phyloP scores from a whole-genome alignment of 2,329 filamentous ascomycete species.

The Talaromyces piceae region DNA sequence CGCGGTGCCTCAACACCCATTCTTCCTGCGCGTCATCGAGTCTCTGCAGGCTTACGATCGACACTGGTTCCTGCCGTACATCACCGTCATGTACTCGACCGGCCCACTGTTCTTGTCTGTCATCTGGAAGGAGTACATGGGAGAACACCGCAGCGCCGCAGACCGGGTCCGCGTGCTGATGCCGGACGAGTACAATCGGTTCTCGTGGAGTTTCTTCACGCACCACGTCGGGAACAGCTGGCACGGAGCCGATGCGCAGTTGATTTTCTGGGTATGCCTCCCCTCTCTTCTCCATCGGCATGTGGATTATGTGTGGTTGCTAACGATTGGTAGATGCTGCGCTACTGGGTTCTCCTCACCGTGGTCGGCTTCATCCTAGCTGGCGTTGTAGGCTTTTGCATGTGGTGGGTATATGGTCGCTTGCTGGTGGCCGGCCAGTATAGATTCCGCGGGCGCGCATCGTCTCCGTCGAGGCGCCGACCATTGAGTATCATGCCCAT shows the following conservation, averaged over 20 bases:
- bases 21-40: slow-evolving; percentile 64
- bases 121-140: slow-evolving; percentile 66
- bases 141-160: slow-evolving; percentile 32
- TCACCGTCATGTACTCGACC: slow-evolving; percentile 72
- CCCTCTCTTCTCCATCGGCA: background rate
- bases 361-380: slow-evolving; percentile 45
- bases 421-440: slow-evolving; percentile 36
- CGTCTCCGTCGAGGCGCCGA: slow-evolving; percentile 22
- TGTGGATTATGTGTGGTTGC: background rate
- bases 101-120: slow-evolving; percentile 70
- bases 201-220: slow-evolving; percentile 65
- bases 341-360: slow-evolving; percentile 50
- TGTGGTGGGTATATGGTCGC: slow-evolving; percentile 47
- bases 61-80: slow-evolving; percentile 63
- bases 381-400: slow-evolving; percentile 38
- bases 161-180: slow-evolving; percentile 62
- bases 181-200: slow-evolving; percentile 61
- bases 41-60: slow-evolving; percentile 60
- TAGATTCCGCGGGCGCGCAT: slow-evolving; percentile 23
- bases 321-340: slow-evolving; percentile 39
- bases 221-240: slow-evolving; percentile 59
- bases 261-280: slow-evolving; percentile 55
- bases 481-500: slow-evolving; percentile 28
- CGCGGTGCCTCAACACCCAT: slow-evolving; percentile 62
- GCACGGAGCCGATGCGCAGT: slow-evolving; percentile 55